phyloP scores from a whole-genome alignment of 345 rosid species.

The Sisymbrium irio region DNA sequence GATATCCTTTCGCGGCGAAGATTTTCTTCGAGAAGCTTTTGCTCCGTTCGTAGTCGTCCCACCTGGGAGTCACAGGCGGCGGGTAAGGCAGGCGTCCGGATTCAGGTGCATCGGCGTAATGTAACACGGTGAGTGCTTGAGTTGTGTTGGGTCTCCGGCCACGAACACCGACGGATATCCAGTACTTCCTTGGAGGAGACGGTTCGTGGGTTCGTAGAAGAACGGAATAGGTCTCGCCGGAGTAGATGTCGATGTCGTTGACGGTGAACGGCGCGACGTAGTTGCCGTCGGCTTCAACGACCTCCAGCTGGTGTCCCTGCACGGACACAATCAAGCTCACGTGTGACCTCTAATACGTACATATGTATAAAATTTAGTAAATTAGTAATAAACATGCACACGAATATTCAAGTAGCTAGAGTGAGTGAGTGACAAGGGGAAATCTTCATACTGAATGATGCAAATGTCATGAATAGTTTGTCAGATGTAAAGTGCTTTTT shows the following conservation, averaged over 20 bases:
- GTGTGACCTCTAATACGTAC: neutral
- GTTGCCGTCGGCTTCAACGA: slow-evolving; percentile 90
- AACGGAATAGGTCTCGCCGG: slow-evolving; percentile 84
- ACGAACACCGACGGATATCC: slow-evolving; percentile 57
- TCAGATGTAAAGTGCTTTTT: neutral
- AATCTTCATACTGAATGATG: no score
- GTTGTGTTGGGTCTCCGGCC: slow-evolving; percentile 62
- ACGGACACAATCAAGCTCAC: neutral
- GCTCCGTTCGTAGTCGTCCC: slow-evolving; percentile 61
- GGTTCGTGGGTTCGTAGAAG: slow-evolving; percentile 47
- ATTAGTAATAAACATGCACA: no score
- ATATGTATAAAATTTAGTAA: no score
- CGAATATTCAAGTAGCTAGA: no score
- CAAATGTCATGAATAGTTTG: neutral
- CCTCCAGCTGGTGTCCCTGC: slow-evolving; percentile 62
- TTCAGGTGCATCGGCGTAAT: slow-evolving; percentile 42
- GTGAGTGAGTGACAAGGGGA: no score
- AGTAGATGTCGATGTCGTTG: slow-evolving; percentile 57
- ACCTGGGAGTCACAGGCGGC: slow-evolving; percentile 55
- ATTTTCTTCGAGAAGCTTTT: slow-evolving; percentile 45
- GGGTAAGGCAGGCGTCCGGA: slow-evolving; percentile 37
- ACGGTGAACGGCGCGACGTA: slow-evolving; percentile 62
- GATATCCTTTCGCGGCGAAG: slow-evolving; percentile 39
- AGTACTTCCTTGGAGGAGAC: slow-evolving; percentile 44
- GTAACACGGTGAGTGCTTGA: slow-evolving; percentile 53